Evolutionary conservation across 495 filamentous ascomycete species (phyloP), one percentile per base, ranked within the genome.

Genomic region (Hypoxylon intermedium): DNA sequence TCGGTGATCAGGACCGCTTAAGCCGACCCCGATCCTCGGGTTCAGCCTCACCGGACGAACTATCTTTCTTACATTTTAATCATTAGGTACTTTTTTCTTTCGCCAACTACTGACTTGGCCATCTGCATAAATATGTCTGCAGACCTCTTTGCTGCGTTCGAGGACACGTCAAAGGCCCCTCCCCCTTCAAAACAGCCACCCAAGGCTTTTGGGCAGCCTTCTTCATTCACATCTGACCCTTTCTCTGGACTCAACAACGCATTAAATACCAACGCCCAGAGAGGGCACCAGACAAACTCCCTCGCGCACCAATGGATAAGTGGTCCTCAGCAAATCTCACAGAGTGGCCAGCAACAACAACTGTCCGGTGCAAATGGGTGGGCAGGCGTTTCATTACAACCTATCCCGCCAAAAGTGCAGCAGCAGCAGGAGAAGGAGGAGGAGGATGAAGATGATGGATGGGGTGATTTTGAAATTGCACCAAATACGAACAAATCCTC

Each of bases 121-220:
- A 5, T 41, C 15, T 37, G 34, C 11, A 18, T 67, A 26, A 67
- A 28, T 18, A 92, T 92, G 89, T 92, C 89, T 37, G 83, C 87
- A 45, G 89, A 91, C 62, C 80, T 92, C 30, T 84, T 89, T 31
- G 87, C 88, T 44, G 86, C 85, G 44, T 92, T 92, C 63, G 87
- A 85, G 58, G 75, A 73, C 55, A 50, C 69, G 50, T 43, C 75
- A 15, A 45, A 66, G 23, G n/a, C n/a, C 24, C 61, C 53, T 23
- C 38, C 69, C n/a, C 43, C 58, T 16, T 53, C 67, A 16, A 66
- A 72, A 15, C 67, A 67, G 23, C 66, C 62, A 13, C 18, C 23
- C 23, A 53, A 64, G 46, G 2, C 52, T 13, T 28, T 18, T 23
- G 9, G 30, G 6, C 41, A 61, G 15, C 15, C 53, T 43, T 58